Evolutionary conservation across 371 early-diverging fungal species (phyloP).

Genomic region (Fennellomyces sp.): DNA sequence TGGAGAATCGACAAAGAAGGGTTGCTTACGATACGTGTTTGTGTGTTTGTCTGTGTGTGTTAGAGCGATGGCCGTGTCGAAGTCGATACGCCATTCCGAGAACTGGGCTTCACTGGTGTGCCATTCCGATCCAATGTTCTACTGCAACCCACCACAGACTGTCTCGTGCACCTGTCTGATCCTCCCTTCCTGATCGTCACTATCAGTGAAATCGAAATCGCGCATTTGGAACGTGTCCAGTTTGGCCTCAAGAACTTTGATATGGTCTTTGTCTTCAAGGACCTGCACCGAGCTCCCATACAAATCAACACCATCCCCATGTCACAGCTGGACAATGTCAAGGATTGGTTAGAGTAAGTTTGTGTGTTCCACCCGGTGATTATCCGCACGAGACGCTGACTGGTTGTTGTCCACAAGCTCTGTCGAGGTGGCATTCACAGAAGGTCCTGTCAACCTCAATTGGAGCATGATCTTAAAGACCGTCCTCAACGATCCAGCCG

Average conservation of each 20-base stretch:
- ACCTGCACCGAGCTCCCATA: slow-evolving; percentile 88
- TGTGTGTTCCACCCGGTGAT: too few relatives aligned
- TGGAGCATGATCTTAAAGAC: slow-evolving; percentile 99
- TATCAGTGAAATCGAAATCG: slow-evolving; percentile 96
- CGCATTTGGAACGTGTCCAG: slow-evolving; percentile 97
- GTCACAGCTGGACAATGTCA: slow-evolving; percentile 92
- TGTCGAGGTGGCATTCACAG: slow-evolving; percentile 95
- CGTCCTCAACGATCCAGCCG: slow-evolving; percentile 94
- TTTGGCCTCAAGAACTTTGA: slow-evolving; percentile 99
- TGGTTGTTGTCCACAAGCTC: slow-evolving; percentile 64
- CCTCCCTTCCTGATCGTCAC: slow-evolving; percentile 96
- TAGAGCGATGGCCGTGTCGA: slow-evolving; percentile 83
- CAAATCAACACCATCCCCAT: slow-evolving; percentile 98
- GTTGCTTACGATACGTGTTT: background rate
- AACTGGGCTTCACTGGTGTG: slow-evolving; percentile 97
- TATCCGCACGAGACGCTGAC: too few relatives aligned
- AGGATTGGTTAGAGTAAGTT: slow-evolving; percentile 97
- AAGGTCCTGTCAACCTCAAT: slow-evolving; percentile 97
- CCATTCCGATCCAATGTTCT: slow-evolving; percentile 94
- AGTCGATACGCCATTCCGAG: slow-evolving; percentile 94
- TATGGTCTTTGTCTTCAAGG: slow-evolving; percentile 98
- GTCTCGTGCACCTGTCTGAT: slow-evolving; percentile 97
- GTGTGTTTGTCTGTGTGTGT: background rate
- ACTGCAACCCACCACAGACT: slow-evolving; percentile 97
- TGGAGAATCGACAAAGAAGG: background rate